These are phyloP conservation scores for Phytopythium chamaehyphon DNA, from an alignment of 352 stramenopile species.

Conservation along the genomic window DNA sequence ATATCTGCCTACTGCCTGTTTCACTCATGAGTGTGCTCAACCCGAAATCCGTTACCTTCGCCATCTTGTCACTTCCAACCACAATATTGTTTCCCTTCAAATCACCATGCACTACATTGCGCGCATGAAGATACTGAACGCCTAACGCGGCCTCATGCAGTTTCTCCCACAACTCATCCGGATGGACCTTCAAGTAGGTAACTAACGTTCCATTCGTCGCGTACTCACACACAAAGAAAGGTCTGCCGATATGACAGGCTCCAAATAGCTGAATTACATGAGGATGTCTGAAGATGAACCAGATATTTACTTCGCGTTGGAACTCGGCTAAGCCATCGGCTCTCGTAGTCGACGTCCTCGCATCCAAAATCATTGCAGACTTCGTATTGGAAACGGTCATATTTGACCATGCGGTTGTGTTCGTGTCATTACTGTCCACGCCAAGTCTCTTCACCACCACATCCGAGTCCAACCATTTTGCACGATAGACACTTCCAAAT, in stretches of 20 bases:
- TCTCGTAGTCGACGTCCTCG: not conserved
- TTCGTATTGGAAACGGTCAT: not conserved
- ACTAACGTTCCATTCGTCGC: slow-evolving; percentile 9
- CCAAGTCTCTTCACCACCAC: slow-evolving; percentile 25
- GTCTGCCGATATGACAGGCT: slow-evolving; percentile 20
- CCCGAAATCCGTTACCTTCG: slow-evolving; percentile 28
- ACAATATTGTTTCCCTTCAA: slow-evolving; percentile 31
- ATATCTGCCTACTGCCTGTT: not conserved
- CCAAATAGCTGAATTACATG: slow-evolving; percentile 30
- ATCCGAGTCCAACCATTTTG: slow-evolving; percentile 15
- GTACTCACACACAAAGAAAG: slow-evolving; percentile 24
- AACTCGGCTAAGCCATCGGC: slow-evolving; percentile 3
- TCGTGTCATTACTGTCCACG: not conserved
- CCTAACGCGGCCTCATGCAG: slow-evolving; percentile 22
- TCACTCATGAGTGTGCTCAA: slow-evolving; percentile 9
- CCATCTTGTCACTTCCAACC: slow-evolving; percentile 15
- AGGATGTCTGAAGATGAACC: slow-evolving; percentile 23
- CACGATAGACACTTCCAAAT: slow-evolving; percentile 14
- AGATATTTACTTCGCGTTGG: slow-evolving; percentile 15
- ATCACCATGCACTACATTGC: slow-evolving; percentile 27
- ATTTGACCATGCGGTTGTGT: not conserved
- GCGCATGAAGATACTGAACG: slow-evolving; percentile 25
- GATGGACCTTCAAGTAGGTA: slow-evolving; percentile 9
- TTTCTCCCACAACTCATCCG: slow-evolving; percentile 21
- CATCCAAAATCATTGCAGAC: not conserved